Percentiles rank a stretch among this genome's conserved stretches.
These are phyloP conservation scores for Fusarium sp. DNA, from an alignment of 2,329 filamentous ascomycete genomes.

Conservation along the genomic window DNA sequence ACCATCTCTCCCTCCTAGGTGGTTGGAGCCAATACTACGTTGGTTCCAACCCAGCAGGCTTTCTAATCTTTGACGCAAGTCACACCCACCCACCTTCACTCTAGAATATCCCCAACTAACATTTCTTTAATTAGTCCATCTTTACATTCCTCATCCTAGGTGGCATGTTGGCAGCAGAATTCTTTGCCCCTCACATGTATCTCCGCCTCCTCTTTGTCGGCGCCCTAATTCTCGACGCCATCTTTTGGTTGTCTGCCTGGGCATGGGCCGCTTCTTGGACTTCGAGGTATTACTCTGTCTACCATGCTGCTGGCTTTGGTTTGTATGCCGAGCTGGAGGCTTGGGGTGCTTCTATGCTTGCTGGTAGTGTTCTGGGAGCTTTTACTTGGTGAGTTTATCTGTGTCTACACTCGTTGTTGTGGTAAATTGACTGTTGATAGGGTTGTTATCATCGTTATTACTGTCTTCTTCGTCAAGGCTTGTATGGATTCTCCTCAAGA, in stretches of 20 bases:
- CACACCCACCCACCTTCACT: slow-evolving; percentile 10
- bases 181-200: slow-evolving; percentile 52
- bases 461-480: slow-evolving; percentile 55
- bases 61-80: slow-evolving; percentile 62
- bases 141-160: slow-evolving; percentile 58
- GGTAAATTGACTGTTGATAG: slow-evolving; percentile 35
- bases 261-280: slow-evolving; percentile 55
- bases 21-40: slow-evolving; percentile 35
- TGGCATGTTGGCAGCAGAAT: slow-evolving; percentile 51
- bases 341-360: slow-evolving; percentile 50
- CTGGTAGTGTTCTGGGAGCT: slow-evolving; percentile 56
- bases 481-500: slow-evolving; percentile 41
- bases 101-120: slow-evolving; percentile 7
- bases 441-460: slow-evolving; percentile 54
- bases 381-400: slow-evolving; percentile 52
- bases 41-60: slow-evolving; percentile 53
- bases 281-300: slow-evolving; percentile 42
- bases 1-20: slow-evolving; percentile 53
- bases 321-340: slow-evolving; percentile 36
- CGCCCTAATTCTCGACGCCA: slow-evolving; percentile 51
- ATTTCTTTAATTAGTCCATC: slow-evolving; percentile 49
- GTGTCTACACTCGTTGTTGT: not conserved
- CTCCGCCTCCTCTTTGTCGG: slow-evolving; percentile 50
- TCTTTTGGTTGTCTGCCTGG: slow-evolving; percentile 58
- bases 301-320: slow-evolving; percentile 27